phyloP scores from a whole-genome alignment of 805 yeast genomes.

The Myxozyma neotropica region DNA sequence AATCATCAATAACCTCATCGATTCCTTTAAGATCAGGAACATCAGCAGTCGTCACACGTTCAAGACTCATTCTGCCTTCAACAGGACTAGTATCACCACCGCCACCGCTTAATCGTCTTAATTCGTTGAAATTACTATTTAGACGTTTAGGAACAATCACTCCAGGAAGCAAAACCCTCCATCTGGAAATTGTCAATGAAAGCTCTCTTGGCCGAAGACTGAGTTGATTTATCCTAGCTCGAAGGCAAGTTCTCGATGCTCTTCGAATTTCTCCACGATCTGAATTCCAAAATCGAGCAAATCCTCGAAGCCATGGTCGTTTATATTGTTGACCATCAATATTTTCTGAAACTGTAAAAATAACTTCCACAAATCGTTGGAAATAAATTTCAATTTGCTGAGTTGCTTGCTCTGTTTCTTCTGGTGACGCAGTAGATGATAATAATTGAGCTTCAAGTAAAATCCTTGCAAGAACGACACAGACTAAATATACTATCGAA shows the following conservation, averaged over 20 bases:
- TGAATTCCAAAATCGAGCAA: conserved; percentile 30
- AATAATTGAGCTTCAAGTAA: conserved; percentile 19
- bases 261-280: conserved; percentile 12
- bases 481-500: conserved; percentile 20
- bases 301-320: conserved; percentile 33
- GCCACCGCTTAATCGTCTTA: conserved; percentile 4
- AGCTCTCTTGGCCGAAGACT: conserved; percentile 22
- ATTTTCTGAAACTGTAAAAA: conserved; percentile 16
- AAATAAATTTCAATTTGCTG: background rate
- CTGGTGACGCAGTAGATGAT: background rate
- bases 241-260: conserved; percentile 24
- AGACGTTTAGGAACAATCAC: conserved; percentile 13
- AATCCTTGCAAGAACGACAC: conserved; percentile 16
- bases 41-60: conserved; percentile 13
- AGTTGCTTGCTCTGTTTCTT: background rate
- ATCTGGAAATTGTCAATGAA: conserved; percentile 30
- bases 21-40: conserved; percentile 5
- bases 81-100: background rate
- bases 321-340: conserved; percentile 17
- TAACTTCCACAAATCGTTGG: conserved; percentile 16
- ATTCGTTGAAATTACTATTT: background rate
- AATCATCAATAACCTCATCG: conserved; percentile 24
- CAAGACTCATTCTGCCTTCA: conserved; percentile 9
- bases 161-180: conserved; percentile 31
- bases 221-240: conserved; percentile 22